These are phyloP conservation scores for Rhynchospora tenuis DNA, from an alignment of 176 grass and related monocot species.

Conservation along the genomic window DNA sequence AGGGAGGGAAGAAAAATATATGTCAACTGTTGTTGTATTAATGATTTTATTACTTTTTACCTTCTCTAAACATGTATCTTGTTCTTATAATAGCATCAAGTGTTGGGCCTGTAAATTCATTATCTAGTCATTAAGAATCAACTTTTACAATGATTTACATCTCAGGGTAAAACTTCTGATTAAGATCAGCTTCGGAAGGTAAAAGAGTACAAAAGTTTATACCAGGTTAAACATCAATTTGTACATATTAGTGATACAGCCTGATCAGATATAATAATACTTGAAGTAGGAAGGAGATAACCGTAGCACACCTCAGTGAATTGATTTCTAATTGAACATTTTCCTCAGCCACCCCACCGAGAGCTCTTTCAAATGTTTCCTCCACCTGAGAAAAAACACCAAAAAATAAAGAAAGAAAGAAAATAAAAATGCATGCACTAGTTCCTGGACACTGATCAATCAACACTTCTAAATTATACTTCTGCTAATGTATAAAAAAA, in stretches of 20 bases:
- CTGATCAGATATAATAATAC: background rate
- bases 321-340: slow-evolving; percentile 96
- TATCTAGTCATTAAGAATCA: background rate
- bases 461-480: background rate
- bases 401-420: background rate
- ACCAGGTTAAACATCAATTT: background rate
- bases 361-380: slow-evolving; percentile 79
- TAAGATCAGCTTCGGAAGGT: background rate
- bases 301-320: slow-evolving; percentile 55
- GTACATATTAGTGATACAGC: background rate
- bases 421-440: slow-evolving; percentile 1
- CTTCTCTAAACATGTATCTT: background rate
- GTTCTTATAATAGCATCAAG: background rate
- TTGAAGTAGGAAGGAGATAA: background rate
- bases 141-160: background rate
- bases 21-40: background rate
- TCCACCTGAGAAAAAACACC: slow-evolving; percentile 56
- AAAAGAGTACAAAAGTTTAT: background rate
- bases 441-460: background rate
- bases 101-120: background rate
- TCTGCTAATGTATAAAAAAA: background rate
- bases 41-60: background rate
- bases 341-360: slow-evolving; percentile 62
- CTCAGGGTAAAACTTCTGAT: background rate
- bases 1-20: background rate